Base-by-base conservation (phyloP, 2,329 filamentous ascomycete genomes). In the Epichloe uncinata region DNA sequence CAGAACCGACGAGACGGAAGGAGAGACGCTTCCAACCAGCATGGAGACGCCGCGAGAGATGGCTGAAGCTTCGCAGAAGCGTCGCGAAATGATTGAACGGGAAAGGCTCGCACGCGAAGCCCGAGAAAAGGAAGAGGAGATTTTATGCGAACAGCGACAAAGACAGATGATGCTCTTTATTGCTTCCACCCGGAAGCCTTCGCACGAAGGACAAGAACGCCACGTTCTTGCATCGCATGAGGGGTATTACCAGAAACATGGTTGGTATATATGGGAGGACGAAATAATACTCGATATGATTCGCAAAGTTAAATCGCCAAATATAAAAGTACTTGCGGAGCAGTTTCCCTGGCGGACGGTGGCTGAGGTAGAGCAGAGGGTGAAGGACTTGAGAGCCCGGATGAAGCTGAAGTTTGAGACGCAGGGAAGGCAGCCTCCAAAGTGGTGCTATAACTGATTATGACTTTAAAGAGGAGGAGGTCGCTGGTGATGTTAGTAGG, bases 201-300 rank as follows among this genome's bases (percentile, higher is more conserved):
- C 18, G 22, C 55, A 55, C 53, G 8, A 22, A 5, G 30, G n/a
- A 37, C 46, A 49, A 8, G 42, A 44, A 4, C 34, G 11, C 6
- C 13, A 16, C 8, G 18, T 4, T 12, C 18, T 42, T 12, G 22
- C 36, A 12, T 26, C 35, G 7, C 41, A 33, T 3, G 54, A 53
- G 9, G 42, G 45, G 8, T 62, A 63, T 34, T 55, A 52, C 22
- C 45, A 55, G 22, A 53, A 51, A 41, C 45, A 62, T 26, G 58
- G 58, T 8, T 64, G 61, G 61, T 35, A 53, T 30, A 47, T 53
- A 38, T 51, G 52, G 50, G 61, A 64, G 49, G 61, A 64, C 49
- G 55, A 61, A 1, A 46, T 33, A n/a, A 52, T 64, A 15, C 49
- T 63, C 9, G 51, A 45, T 22, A 42, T 53, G 49, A 58, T 64